Evolutionary conservation across 805 yeast species (phyloP), one percentile per base, ranked within the genome.

Genomic region (Wickerhamiella bombiphila): DNA sequence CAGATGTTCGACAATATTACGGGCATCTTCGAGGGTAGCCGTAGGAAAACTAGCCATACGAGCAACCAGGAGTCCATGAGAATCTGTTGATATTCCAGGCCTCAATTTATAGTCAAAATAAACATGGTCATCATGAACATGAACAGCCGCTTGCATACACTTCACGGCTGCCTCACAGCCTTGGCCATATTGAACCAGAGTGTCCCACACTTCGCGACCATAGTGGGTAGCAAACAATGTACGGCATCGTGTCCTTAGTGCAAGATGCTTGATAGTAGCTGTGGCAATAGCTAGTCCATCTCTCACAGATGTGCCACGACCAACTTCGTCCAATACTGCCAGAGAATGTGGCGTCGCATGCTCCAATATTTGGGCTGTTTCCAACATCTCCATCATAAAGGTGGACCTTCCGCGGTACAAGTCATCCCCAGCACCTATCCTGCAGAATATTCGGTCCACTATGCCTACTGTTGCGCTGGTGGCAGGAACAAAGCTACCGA

Each of bases 331-430:
- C 39, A 85, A 63, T 17, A 85, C 74, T 0, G 88, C 80, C 43
- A 85, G 59, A 0, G 94, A 81, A 25, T 66, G 60, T 1, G 60
- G 47, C 0, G 91, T 76, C 6, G 93, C 77, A 31, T 72, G 69
- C 28, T 69, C 61, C 26, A 85, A 54, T 25, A 85, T 82, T 32
- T 64, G 59, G 2, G 82, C 72, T 2, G 93, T 78, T 53, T 85
- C 95, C 29, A 76, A 65, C 94, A 85, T 82, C 50, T 85, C 95
- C 13, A 79, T 81, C 94, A 83, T 81, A 51, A 85, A 85, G 0
- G 95, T 83, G n/a, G 91, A 78, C 50, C 78, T 71, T 30, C 85
- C 85, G 34, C 73, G 68, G 42, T 71, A 70, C 20, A 85, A 67
- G 50, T 82, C 82, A 58, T 85, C 95, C 9, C 64, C 67, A 0